Evolutionary conservation across 2,329 filamentous ascomycete species (phyloP), one percentile per base, ranked within the genome.

Genomic region (Tolypocladium amazonense): DNA sequence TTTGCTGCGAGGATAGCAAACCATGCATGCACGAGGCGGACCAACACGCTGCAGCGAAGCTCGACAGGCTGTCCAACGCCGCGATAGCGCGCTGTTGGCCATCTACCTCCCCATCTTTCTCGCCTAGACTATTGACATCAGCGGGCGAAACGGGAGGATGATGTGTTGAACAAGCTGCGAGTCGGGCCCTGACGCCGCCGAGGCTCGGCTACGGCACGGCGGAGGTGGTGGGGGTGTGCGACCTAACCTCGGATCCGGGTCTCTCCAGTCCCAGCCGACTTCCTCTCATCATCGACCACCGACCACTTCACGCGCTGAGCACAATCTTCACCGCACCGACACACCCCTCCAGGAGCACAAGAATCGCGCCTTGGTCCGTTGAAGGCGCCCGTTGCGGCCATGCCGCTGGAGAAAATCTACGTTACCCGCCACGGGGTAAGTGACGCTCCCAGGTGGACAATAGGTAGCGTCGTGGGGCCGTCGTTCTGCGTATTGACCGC

Each of bases 351-450:
- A 35, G 5, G 18, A n/a, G 27, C 27, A 33, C n/a, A 35, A 35
- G 20, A 3, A 8, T 6, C 9, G 14, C n/a, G 25, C 43, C n/a
- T 43, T 11, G 6, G 25, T 27, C 43, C 56, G 56, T 23, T 56
- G 33, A 56, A 56, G 52, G 58, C 37, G 27, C 33, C 38, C 39
- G 8, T 33, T 59, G 52, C 58, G 53, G 53, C 37, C 38, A 89
- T 88, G 85, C 78, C 85, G 62, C 77, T 91, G 57, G 82, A 90
- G 70, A 83, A 81, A 65, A 90, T 92, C 63, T 91, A 91, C 70
- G 77, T 92, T 61, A 84, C 83, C 64, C 85, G 89, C 30, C 89
- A 92, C 72, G 88, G 88, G 67, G 88, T 91, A 81, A 77, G 86
- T 79, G 58, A 59, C 38, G 37, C 56, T 52, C 47, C 58, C 20